phyloP scores from a whole-genome alignment of 176 grass and related monocot genomes.

The Puya raimondii region DNA sequence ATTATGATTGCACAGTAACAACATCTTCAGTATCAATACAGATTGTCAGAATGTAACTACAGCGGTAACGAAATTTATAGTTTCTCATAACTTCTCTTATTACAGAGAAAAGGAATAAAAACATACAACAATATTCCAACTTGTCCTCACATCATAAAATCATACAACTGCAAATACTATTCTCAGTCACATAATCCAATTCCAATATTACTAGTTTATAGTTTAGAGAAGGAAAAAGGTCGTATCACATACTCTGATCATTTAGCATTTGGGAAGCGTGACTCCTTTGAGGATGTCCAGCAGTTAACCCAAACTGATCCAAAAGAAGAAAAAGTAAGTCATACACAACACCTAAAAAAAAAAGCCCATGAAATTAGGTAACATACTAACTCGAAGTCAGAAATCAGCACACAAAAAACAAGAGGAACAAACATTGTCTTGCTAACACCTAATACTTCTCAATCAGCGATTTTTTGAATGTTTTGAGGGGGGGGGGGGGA shows the following conservation, averaged over 20 bases:
- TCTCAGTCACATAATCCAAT: background rate
- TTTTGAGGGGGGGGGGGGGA: background rate
- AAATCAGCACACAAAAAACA: too few relatives aligned
- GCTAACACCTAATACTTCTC: too few relatives aligned
- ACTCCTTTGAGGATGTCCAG: slow-evolving; percentile 71
- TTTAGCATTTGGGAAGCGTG: slow-evolving; percentile 72
- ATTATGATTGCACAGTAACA: too few relatives aligned
- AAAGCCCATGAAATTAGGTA: background rate
- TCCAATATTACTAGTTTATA: background rate
- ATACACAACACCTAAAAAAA: background rate
- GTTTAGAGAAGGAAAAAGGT: slow-evolving; percentile 14
- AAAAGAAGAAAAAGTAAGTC: slow-evolving; percentile 22
- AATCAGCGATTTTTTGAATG: too few relatives aligned
- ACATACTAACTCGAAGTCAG: too few relatives aligned
- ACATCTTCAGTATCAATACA: too few relatives aligned
- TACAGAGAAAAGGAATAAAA: background rate
- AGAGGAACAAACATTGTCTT: too few relatives aligned
- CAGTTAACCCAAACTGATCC: slow-evolving; percentile 58
- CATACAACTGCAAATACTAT: background rate
- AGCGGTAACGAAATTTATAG: too few relatives aligned
- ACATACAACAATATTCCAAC: background rate
- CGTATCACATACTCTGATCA: slow-evolving; percentile 63
- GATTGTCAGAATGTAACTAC: too few relatives aligned
- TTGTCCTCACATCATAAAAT: background rate
- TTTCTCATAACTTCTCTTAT: too few relatives aligned